Evolutionary conservation across 2,329 filamentous ascomycete species (phyloP).

Genomic region (Diaporthe citriasiana): DNA sequence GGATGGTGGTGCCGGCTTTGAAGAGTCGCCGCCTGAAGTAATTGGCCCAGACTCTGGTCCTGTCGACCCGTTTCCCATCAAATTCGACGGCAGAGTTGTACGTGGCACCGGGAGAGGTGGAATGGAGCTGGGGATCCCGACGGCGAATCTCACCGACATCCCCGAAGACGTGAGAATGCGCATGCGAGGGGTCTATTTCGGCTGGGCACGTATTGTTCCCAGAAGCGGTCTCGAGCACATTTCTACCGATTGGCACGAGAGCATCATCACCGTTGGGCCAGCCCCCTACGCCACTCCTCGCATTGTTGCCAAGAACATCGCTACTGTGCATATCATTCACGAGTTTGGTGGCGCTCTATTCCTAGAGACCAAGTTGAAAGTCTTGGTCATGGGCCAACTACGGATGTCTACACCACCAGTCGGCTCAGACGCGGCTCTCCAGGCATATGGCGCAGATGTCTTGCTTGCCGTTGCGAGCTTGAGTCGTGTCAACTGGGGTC

Average conservation of each 20-base stretch:
- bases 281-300: conserved; percentile 60
- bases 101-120: conserved; percentile 58
- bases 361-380: conserved; percentile 60
- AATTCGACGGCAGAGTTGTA: conserved; percentile 63
- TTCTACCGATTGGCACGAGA: conserved; percentile 68
- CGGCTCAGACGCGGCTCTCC: conserved; percentile 51
- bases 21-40: conserved; percentile 49
- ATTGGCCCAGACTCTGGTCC: conserved; percentile 67
- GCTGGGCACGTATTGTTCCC: conserved; percentile 68
- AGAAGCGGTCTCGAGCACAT: conserved; percentile 51
- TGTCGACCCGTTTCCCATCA: conserved; percentile 65
- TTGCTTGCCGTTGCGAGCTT: conserved; percentile 61
- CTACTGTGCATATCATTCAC: conserved; percentile 67
- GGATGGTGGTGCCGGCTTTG: conserved; percentile 45
- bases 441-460: conserved; percentile 57
- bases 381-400: conserved; percentile 70
- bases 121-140: conserved; percentile 62
- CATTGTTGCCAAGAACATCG: conserved; percentile 64
- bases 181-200: conserved; percentile 74
- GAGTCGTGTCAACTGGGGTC: conserved; percentile 61
- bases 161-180: conserved; percentile 66
- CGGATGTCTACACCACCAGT: conserved; percentile 57
- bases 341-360: conserved; percentile 62
- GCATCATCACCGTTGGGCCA: conserved; percentile 70
- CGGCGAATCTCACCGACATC: conserved; percentile 67